A percentile compares a stretch with the other conserved stretches of the same genome.
Conservation (phyloP, 345 rosid species). For the Cardamine occulta region DNA sequence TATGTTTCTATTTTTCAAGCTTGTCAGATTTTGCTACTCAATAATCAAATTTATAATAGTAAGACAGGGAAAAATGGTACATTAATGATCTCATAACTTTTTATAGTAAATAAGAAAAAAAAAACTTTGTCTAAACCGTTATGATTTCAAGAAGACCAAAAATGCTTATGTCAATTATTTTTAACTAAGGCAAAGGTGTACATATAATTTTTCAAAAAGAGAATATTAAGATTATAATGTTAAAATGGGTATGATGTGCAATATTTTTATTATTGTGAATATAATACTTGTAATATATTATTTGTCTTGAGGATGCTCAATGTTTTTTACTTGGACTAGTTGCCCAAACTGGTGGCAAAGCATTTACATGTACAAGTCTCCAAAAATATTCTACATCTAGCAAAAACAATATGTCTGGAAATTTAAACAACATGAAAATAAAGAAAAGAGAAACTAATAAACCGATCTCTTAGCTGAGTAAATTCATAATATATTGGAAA, state of each 20-base stretch:
- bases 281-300: no score
- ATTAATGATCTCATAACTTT: background rate
- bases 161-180: background rate
- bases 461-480: background rate
- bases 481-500: background rate
- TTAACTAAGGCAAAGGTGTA: background rate
- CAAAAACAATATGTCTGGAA: background rate
- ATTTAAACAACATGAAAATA: background rate
- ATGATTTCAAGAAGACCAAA: constrained; percentile 10
- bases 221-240: background rate
- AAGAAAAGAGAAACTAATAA: background rate
- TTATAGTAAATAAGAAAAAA: background rate
- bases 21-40: constrained; percentile 34
- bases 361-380: background rate
- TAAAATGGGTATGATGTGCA: background rate
- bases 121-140: background rate
- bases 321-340: background rate
- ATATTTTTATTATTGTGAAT: background rate
- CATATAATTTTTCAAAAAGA: background rate
- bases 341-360: background rate
- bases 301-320: background rate
- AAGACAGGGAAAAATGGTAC: constrained; percentile 13
- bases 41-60: constrained; percentile 20
- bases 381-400: background rate
- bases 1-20: constrained; percentile 28